Conservation (phyloP, 345 rosid species). For the Zanthoxylum bungeanum region DNA sequence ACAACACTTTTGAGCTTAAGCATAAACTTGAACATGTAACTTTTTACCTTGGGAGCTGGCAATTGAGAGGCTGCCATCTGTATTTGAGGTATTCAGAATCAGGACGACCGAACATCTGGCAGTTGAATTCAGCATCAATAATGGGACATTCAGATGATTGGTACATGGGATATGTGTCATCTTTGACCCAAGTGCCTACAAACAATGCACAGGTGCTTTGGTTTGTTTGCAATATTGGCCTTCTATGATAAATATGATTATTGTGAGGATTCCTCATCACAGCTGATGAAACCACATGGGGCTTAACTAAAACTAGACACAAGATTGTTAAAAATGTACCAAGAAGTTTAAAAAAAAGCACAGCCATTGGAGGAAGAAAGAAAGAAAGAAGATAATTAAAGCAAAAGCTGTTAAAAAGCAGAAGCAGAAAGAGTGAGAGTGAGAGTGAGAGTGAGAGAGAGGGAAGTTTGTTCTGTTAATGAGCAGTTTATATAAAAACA, state of each 20-base stretch:
- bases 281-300: conserved; percentile 47
- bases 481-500: neutral
- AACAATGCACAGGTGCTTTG: conserved; percentile 50
- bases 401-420: neutral
- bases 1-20: neutral
- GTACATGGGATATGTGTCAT: conserved; percentile 73
- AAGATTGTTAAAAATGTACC: conserved; percentile 29
- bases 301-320: conserved; percentile 30
- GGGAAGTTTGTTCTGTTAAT: neutral
- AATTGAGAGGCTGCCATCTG: conserved; percentile 81
- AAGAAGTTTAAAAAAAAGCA: neutral
- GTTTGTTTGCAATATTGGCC: conserved; percentile 23
- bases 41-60: conserved; percentile 78
- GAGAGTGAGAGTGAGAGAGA: neutral
- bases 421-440: neutral
- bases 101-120: conserved; percentile 82
- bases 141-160: conserved; percentile 43
- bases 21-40: neutral
- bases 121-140: conserved; percentile 77
- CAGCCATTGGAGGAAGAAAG: neutral
- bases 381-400: neutral
- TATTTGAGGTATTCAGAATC: conserved; percentile 83
- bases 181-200: conserved; percentile 68
- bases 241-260: conserved; percentile 33
- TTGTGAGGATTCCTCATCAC: conserved; percentile 60